Evolutionary conservation across 2,329 filamentous ascomycete genomes (phyloP).

Genomic region (Penicillium rolfsii): DNA sequence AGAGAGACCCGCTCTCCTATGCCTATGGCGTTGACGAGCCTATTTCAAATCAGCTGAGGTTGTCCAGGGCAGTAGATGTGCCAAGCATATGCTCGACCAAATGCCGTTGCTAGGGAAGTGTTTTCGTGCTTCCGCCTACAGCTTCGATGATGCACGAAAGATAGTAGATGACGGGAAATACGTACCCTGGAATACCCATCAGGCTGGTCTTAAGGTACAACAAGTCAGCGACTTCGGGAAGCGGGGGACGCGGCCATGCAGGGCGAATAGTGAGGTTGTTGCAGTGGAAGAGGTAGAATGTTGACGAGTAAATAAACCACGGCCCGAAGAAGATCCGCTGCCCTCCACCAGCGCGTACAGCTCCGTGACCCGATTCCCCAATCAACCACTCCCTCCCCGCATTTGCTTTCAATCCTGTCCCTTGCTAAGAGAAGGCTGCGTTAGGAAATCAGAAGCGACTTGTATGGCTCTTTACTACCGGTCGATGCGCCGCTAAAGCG

Average conservation of each 20-base stretch:
- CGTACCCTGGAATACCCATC: slow-evolving; percentile 53
- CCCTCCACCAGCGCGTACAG: slow-evolving; percentile 2
- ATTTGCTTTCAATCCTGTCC: neutral
- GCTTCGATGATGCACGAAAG: neutral
- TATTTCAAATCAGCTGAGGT: slow-evolving; percentile 45
- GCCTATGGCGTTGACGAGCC: slow-evolving; percentile 89
- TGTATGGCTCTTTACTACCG: slow-evolving; percentile 14
- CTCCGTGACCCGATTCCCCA: slow-evolving; percentile 7
- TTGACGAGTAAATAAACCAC: slow-evolving; percentile 36
- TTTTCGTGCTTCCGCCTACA: neutral
- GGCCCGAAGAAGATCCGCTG: slow-evolving; percentile 44
- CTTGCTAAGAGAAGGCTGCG: neutral
- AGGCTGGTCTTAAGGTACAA: slow-evolving; percentile 10
- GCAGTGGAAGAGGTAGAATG: slow-evolving; percentile 16
- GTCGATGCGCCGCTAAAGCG: slow-evolving; percentile 10
- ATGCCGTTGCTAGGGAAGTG: slow-evolving; percentile 13
- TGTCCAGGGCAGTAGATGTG: neutral
- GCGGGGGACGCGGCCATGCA: slow-evolving; percentile 13
- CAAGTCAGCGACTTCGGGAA: slow-evolving; percentile 8
- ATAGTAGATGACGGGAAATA: neutral
- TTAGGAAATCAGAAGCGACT: neutral
- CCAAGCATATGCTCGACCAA: neutral
- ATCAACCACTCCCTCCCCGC: neutral
- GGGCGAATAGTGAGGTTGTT: slow-evolving; percentile 6
- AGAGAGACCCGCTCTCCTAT: slow-evolving; percentile 77